Conservation (phyloP, 371 early-diverging fungal species). For the Massospora cicadina region DNA sequence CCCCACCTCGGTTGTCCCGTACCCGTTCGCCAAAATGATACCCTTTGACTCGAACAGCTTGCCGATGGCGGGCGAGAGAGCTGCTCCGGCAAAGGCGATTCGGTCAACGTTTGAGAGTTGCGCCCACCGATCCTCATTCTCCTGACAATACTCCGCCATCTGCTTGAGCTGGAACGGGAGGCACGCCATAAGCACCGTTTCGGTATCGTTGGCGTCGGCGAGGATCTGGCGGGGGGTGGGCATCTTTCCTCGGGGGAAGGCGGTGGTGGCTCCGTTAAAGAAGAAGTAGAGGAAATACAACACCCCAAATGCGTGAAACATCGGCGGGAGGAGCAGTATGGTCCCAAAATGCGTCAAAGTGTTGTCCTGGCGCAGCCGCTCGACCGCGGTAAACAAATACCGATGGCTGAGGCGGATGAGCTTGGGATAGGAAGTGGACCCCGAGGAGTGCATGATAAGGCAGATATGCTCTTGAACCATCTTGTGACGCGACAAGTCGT, state of each 20-base stretch:
- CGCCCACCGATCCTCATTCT: neutral
- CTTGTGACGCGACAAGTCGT: neutral
- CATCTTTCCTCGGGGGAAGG: neutral
- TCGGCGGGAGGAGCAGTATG: neutral
- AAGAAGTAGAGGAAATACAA: neutral
- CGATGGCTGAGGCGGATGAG: neutral
- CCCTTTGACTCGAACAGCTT: neutral
- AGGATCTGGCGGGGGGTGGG: neutral
- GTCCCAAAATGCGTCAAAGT: neutral
- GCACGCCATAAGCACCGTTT: neutral
- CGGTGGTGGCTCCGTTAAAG: neutral
- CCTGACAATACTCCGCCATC: neutral
- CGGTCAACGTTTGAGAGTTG: neutral
- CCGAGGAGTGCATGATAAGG: slow-evolving; percentile 4
- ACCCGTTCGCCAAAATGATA: neutral
- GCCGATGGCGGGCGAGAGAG: neutral
- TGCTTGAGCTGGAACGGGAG: slow-evolving; percentile 5
- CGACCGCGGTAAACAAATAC: neutral
- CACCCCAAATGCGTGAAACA: slow-evolving; percentile 4
- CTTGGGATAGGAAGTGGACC: slow-evolving; percentile 4
- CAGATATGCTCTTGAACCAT: neutral
- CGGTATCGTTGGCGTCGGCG: neutral
- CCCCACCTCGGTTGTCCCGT: slow-evolving; percentile 3
- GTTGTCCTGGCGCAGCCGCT: neutral
- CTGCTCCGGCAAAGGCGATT: neutral